These are phyloP conservation scores for Umbelopsis isabellina DNA, from an alignment of 192 early-diverging fungal genomes.

Conservation along the genomic window DNA sequence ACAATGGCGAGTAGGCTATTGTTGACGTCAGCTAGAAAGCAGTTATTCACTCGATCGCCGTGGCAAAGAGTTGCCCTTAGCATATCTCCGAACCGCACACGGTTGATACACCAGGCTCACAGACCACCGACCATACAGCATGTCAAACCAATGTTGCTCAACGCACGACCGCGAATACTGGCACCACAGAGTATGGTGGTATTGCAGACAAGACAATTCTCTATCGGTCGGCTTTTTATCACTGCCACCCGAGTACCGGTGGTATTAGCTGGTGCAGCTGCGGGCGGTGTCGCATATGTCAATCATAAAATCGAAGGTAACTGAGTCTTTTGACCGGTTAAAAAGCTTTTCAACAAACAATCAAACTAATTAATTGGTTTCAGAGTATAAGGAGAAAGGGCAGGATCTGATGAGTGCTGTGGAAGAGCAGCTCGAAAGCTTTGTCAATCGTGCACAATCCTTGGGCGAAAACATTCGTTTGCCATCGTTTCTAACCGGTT, in stretches of 20 bases:
- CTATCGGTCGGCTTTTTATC: conserved; percentile 36
- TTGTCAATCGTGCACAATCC: neutral
- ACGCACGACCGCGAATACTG: neutral
- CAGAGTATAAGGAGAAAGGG: conserved; percentile 13
- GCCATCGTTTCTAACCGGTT: neutral
- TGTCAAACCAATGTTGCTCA: neutral
- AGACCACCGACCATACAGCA: neutral
- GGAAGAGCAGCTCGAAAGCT: neutral
- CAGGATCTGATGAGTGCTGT: neutral
- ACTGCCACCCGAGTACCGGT: conserved; percentile 61
- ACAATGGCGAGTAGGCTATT: conserved; percentile 14
- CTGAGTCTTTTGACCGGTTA: neutral
- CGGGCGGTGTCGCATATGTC: conserved; percentile 61
- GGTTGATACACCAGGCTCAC: neutral
- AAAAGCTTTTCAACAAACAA: neutral
- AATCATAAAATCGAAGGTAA: conserved; percentile 62
- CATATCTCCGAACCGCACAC: conserved; percentile 1
- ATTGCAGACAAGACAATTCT: neutral
- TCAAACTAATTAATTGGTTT: neutral
- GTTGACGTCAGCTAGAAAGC: neutral
- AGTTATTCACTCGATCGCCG: neutral
- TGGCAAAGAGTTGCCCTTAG: neutral
- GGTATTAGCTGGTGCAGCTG: conserved; percentile 55
- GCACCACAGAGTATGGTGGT: neutral
- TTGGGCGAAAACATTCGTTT: neutral